phyloP scores from a whole-genome alignment of 805 yeast genomes.

The Teunomyces cretensis region DNA sequence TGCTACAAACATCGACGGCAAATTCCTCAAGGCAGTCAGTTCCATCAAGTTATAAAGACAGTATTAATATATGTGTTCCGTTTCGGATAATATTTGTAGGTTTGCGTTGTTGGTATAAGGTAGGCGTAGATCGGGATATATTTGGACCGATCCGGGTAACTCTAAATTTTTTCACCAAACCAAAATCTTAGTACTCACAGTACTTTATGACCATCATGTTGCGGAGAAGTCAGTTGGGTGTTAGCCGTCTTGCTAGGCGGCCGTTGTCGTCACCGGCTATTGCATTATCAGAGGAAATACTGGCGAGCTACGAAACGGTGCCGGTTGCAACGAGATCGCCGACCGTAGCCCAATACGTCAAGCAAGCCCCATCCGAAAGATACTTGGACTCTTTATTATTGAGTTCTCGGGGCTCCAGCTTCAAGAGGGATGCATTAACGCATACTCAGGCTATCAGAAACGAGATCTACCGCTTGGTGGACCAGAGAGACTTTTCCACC shows the following conservation, averaged over 20 bases:
- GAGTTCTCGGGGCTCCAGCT: neutral
- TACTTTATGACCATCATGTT: neutral
- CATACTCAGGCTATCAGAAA: constrained; percentile 10
- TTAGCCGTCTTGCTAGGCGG: constrained; percentile 7
- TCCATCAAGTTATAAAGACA: constrained; percentile 1
- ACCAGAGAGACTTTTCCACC: constrained; percentile 12
- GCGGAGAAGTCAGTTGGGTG: constrained; percentile 4
- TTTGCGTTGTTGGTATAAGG: too few species aligned
- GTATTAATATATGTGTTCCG: neutral
- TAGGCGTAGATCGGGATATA: too few species aligned
- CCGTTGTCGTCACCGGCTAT: constrained; percentile 11
- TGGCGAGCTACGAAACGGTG: neutral
- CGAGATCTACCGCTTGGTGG: constrained; percentile 15
- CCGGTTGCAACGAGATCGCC: neutral
- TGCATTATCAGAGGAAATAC: constrained; percentile 11
- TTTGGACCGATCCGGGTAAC: constrained; percentile 5
- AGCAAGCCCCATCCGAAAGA: constrained; percentile 3
- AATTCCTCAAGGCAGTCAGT: constrained; percentile 3
- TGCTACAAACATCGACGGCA: constrained; percentile 30
- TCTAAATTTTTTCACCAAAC: neutral
- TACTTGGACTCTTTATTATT: neutral
- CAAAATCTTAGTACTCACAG: neutral
- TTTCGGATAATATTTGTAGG: neutral
- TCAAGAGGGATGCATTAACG: constrained; percentile 1
- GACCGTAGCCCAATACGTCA: neutral